Base-by-base conservation (phyloP, 2,329 filamentous ascomycete genomes). In the Orbilia blumenaviensis region DNA sequence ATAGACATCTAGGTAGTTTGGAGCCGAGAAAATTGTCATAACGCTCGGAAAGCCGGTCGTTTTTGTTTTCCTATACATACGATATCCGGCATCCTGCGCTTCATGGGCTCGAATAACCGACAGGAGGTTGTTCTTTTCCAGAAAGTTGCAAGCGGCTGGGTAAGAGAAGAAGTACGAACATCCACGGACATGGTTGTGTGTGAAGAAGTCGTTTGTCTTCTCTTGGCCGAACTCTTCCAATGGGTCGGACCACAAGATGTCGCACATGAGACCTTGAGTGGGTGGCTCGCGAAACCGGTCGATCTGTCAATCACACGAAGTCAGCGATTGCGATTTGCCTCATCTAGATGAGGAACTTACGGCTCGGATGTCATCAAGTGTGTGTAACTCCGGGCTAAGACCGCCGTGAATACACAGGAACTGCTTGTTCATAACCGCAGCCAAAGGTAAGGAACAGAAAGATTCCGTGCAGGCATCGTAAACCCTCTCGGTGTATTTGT, bases 91-190 rank as follows among this genome's bases (percentile, higher is more conserved):
- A 85, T 99, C 95, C 86, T 99, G 95, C 41, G 95, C 95, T 84
- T 99, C 95, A 86, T 99, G 95, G 18, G 95, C 95, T 81, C 95
- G 92, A 82, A 99, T 99, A 81, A 99, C 90, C 21, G 95, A 99
- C 44, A 99, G 88, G 9, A 99, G 86, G 82, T 98, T 99, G 85
- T 99, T 99, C 88, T 98, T 98, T 84, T 99, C 95, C 77, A 99
- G 87, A 85, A 99, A 99, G 12, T 93, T 92, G 84, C 95, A 99
- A 27, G 95, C 95, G 5, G 95, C 94, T 1, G 94, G 94, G 82
- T 99, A 99, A 14, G 94, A 97, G 85, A 99, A 99, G 86, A 99
- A 99, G 86, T 97, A 99, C 1, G 95, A 98, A 84, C 95, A 99
- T 66, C 95, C 95, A 83, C 95, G 92, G 62, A 99, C 95, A 83